phyloP scores from a whole-genome alignment of 495 filamentous ascomycete species.

The Penicillium mononematosum region DNA sequence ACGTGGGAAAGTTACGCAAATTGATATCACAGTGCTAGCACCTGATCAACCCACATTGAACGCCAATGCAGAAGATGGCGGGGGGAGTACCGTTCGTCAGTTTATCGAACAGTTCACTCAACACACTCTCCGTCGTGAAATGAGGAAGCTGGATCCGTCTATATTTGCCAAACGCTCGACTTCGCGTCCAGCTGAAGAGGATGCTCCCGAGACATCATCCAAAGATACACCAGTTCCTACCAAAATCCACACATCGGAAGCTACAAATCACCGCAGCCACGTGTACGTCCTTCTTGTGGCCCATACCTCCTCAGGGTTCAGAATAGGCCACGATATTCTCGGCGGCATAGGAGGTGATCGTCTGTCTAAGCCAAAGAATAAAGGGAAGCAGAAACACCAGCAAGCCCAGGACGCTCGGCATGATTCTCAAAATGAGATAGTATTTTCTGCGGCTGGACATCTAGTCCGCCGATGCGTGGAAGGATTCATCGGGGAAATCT shows the following conservation, averaged over 20 bases:
- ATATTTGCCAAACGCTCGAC: conserved; percentile 6
- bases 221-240: conserved; percentile 36
- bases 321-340: conserved; percentile 67
- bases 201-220: neutral
- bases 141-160: conserved; percentile 12
- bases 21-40: conserved; percentile 62
- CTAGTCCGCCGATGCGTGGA: conserved; percentile 53
- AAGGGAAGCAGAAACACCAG: neutral
- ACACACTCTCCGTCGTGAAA: conserved; percentile 12
- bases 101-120: conserved; percentile 16
- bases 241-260: conserved; percentile 49
- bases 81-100: conserved; percentile 12
- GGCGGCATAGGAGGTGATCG: conserved; percentile 1
- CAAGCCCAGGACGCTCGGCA: neutral
- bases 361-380: conserved; percentile 10
- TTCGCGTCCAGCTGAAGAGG: neutral
- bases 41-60: conserved; percentile 31
- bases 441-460: conserved; percentile 13
- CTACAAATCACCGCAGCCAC: conserved; percentile 58
- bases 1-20: conserved; percentile 50
- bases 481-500: conserved; percentile 58
- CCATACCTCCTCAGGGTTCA: conserved; percentile 57
- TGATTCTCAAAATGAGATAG: neutral
- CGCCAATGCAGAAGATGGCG: neutral
- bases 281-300: conserved; percentile 75